A percentile compares a stretch with the other conserved stretches of the same genome.
Evolutionary conservation across 2,329 filamentous ascomycete species (phyloP).

Genomic region (Fusarium begoniae): DNA sequence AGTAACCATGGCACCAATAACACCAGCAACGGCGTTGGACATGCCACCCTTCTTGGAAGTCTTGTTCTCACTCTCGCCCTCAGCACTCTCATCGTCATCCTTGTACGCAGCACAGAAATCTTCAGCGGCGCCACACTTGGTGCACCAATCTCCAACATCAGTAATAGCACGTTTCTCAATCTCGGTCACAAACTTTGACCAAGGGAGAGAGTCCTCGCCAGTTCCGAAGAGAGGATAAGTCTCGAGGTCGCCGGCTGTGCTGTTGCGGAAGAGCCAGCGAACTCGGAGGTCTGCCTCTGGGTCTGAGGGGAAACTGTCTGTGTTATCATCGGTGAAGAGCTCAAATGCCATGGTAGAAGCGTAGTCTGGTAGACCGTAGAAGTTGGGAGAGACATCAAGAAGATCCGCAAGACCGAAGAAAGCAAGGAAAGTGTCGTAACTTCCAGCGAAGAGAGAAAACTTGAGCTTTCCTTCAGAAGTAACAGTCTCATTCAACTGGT

Average conservation of each 20-base stretch:
- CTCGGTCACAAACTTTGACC: conserved; percentile 42
- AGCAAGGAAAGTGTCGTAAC: conserved; percentile 50
- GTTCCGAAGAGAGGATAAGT: conserved; percentile 46
- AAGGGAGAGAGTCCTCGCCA: conserved; percentile 42
- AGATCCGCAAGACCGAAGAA: conserved; percentile 47
- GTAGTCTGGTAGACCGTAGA: conserved; percentile 48
- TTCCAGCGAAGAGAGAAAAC: conserved; percentile 47
- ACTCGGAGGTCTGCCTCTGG: conserved; percentile 42
- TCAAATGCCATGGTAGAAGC: conserved; percentile 50
- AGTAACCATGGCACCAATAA: conserved; percentile 47
- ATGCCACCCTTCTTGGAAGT: conserved; percentile 32
- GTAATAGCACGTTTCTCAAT: conserved; percentile 43
- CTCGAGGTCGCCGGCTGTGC: conserved; percentile 43
- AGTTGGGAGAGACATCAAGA: conserved; percentile 40
- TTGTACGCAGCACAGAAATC: conserved; percentile 47
- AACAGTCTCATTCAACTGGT: conserved; percentile 46
- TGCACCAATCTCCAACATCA: conserved; percentile 46
- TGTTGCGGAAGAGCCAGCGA: conserved; percentile 49
- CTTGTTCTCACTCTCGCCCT: not conserved
- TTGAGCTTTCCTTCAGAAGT: conserved; percentile 44
- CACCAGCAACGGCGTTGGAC: conserved; percentile 48
- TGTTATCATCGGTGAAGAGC: conserved; percentile 41
- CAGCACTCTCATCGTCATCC: conserved; percentile 13
- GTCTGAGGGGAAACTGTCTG: conserved; percentile 40
- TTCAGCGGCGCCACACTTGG: conserved; percentile 38